Base-by-base conservation (phyloP, 2,329 filamentous ascomycete species). In the Fusarium floridanum region DNA sequence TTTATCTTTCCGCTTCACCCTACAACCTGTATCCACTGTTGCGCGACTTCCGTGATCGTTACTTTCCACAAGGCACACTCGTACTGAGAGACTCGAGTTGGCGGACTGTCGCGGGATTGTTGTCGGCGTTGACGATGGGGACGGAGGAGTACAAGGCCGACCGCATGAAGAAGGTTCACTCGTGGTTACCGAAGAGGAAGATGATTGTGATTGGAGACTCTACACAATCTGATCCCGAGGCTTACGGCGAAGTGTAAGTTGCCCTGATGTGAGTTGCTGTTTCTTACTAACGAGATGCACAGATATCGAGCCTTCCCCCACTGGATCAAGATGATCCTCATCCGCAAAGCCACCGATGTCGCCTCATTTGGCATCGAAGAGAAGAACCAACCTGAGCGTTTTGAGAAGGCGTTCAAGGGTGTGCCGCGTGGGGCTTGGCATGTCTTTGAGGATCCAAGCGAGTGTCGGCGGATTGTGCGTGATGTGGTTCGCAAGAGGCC, bases 11-110 rank as follows among this genome's bases (percentile, higher is more conserved):
- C 0, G 95, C 96, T 0, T 97, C 95, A 0, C 96, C 96, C 0
- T 98, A 98, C 86, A 98, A 97, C 77, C 89, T 98, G 11, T 98
- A 98, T 80, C 93, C 94, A 0, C 97, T 98, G 83, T 88, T 98
- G 27, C 91, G 89, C 66, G 82, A 87, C 1, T 98, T 98, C 83
- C 88, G 95, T 39, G 85, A 91, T 64, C 81, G 87, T 2, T 85
- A 93, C 82, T 98, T 92, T 80, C 94, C 93, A 0, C 88, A 88
- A 4, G 96, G 96, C 12, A 94, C 94, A 27, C 88, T 98, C 72
- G 90, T 98, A 39, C 88, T 98, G 8, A 92, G 96, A 43, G 95
- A 98, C 78, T 91, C 93, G 10, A 94, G 91, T 65, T 97, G 94
- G 94, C 92, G 94, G 88, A 95, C 94, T 60, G 85, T 98, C 2